Evolutionary conservation across 441 rosid species (phyloP), one percentile per base, ranked within the genome.

Genomic region (Syzygium syzygioides): DNA sequence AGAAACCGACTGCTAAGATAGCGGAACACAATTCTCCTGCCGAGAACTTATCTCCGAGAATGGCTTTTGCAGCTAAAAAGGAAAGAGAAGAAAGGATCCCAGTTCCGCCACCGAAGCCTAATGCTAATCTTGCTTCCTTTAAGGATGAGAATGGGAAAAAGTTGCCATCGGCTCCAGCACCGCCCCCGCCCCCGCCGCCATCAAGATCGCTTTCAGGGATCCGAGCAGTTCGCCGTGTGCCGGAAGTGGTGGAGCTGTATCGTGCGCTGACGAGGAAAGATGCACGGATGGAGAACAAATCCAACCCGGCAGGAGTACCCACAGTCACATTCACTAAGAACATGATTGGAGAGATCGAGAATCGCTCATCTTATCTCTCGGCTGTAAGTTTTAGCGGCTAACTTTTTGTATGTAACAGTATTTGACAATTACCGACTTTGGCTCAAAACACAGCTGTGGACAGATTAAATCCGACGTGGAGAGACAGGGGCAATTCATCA

Each of bases 341-440:
- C 93, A 96, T 98, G 99, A 98, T 98, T 20, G 99, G 99, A 88
- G 99, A 97, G 91, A 97, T 98, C 50, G 99, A 98, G 93, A 95
- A 98, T 86, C 96, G 99, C 12, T 98, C 99, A 45, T 92, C 94
- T 18, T 95, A 98, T 93, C 93, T 98, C 87, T 93, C 96, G 55
- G 98, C 98, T 86, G 99, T 98, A 95, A 98, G 98, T 93, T 87
- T 32, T 85, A 48, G 50, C 76, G 11, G n/a, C 68, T 79, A 41
- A 6, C 85, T 52, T 86, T 87, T 68, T 26, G 64, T 14, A 57
- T 20, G 41, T 45, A 23, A 83, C 85, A 37, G 64, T 89, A 34
- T 79, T 37, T 68, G 57, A 86, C 52, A 89, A 28, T 50, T 64
- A 37, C 79, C 30, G 37, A 37, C 60, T 56, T 9, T 48, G 76